Evolutionary conservation across 768 basidiomycete species (phyloP), one percentile per base, ranked within the genome.

Genomic region (Fibroporia radiculosa): DNA sequence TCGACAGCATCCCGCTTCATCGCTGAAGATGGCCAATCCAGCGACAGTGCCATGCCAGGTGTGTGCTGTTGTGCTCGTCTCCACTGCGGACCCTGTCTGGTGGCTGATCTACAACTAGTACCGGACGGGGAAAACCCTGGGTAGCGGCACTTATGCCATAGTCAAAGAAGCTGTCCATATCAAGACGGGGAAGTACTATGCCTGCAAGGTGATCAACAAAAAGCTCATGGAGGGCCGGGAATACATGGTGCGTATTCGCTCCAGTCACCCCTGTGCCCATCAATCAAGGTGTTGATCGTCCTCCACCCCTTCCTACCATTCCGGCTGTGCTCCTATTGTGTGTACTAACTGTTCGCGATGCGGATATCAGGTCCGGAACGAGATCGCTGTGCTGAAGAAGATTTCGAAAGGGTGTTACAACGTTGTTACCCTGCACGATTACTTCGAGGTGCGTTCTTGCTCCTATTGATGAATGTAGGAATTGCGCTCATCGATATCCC

Each of bases 121-220:
- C 57, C 84, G 86, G 51, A 92, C 90, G 7, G 90, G 90, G 51
- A 86, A 82, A 63, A 88, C 84, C 4, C 79, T 85, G 31, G 89
- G 88, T 20, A 92, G 86, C 58, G 93, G 93, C 38, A 96, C 93
- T 33, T 97, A 96, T 59, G 90, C 90, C 48, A 90, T 93, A 62
- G 90, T 92, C 38, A 92, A 91, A 66, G 92, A 96, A 70, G 93
- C 93, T 35, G 87, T 93, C 20, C 91, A 95, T 59, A 83, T 95
- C 69, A 82, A 85, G 69, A 91, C 92, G 1, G 80, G 81, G 18
- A 78, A 96, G 64, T 95, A 93, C 68, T 98, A 85, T 72, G 96
- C 95, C 18, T 97, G 93, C 78, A 99, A 99, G 66, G 96, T 98
- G 58, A 93, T 97, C 69, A 97, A 95, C 80, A 98, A 98, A 76